Conservation (phyloP, 345 rosid genomes). For the Rhodomyrtus tomentosa region DNA sequence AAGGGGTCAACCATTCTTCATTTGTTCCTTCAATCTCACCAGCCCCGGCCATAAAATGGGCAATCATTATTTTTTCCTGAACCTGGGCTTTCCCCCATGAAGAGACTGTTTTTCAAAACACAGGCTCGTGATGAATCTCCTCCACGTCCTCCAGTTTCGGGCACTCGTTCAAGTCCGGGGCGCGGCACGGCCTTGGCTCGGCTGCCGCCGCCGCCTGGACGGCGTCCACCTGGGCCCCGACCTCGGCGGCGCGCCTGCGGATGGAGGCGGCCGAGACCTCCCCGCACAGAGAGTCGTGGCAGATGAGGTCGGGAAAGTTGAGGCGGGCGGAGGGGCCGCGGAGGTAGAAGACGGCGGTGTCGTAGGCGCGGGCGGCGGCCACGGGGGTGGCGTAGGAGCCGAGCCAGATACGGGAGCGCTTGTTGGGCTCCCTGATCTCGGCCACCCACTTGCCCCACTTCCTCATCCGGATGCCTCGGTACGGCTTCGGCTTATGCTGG, state of each 20-base stretch:
- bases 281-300: not conserved
- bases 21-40: not conserved
- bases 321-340: slow-evolving; percentile 39
- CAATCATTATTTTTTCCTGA: not conserved
- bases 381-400: slow-evolving; percentile 34
- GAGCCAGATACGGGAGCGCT: slow-evolving; percentile 36
- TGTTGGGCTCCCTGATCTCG: slow-evolving; percentile 40
- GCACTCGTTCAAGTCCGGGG: slow-evolving; percentile 31
- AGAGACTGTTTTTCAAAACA: not conserved
- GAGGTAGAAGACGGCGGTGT: slow-evolving; percentile 41
- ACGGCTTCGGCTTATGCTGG: slow-evolving; percentile 16
- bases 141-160: slow-evolving; percentile 20
- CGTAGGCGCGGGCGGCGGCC: slow-evolving; percentile 43
- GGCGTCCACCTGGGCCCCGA: slow-evolving; percentile 36
- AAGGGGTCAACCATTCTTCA: not conserved
- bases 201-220: not conserved
- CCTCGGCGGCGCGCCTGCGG: slow-evolving; percentile 33
- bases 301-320: slow-evolving; percentile 31
- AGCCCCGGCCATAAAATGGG: not conserved
- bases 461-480: slow-evolving; percentile 40
- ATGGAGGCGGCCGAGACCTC: slow-evolving; percentile 27
- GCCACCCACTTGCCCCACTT: slow-evolving; percentile 57
- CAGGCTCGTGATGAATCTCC: not conserved
- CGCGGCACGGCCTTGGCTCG: slow-evolving; percentile 1
- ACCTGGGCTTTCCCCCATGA: not conserved